Conservation (phyloP, 176 grass and related monocot genomes). For the Zea luxurians region DNA sequence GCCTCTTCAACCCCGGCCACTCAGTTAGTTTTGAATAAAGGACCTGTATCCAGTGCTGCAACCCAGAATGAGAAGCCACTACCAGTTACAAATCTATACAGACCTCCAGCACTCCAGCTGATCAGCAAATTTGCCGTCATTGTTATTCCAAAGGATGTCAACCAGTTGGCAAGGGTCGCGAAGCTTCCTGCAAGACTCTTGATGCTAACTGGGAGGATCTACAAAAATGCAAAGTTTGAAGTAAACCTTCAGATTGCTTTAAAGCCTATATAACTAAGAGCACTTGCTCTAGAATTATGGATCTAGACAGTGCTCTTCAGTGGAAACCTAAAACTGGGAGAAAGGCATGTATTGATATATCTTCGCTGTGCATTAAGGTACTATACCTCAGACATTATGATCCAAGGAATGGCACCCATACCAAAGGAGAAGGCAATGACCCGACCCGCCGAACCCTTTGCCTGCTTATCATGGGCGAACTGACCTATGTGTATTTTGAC, state of each 20-base stretch:
- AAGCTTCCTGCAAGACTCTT: constrained; percentile 89
- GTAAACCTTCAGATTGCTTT: constrained; percentile 5
- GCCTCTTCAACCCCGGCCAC: too few relatives aligned
- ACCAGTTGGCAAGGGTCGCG: constrained; percentile 86
- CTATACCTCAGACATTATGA: constrained; percentile 98
- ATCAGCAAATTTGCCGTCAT: constrained; percentile 93
- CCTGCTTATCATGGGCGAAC: too few relatives aligned
- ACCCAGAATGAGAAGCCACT: too few relatives aligned
- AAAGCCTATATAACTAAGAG: neutral
- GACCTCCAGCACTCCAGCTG: constrained; percentile 90
- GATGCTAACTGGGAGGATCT: constrained; percentile 80
- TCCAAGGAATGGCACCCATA: constrained; percentile 94
- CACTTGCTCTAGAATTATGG: constrained; percentile 8
- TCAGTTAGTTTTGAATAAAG: too few relatives aligned
- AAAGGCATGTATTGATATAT: constrained; percentile 15
- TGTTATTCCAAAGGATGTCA: constrained; percentile 75
- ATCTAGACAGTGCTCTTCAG: neutral
- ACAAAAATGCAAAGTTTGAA: neutral
- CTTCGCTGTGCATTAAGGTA: neutral
- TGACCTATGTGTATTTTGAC: neutral
- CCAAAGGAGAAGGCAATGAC: constrained; percentile 83
- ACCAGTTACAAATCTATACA: neutral
- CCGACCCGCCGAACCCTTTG: constrained; percentile 55
- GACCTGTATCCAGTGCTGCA: too few relatives aligned
- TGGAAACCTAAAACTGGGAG: neutral